Conservation (phyloP, 139 green algal species). For the Haematococcus lacustris region DNA sequence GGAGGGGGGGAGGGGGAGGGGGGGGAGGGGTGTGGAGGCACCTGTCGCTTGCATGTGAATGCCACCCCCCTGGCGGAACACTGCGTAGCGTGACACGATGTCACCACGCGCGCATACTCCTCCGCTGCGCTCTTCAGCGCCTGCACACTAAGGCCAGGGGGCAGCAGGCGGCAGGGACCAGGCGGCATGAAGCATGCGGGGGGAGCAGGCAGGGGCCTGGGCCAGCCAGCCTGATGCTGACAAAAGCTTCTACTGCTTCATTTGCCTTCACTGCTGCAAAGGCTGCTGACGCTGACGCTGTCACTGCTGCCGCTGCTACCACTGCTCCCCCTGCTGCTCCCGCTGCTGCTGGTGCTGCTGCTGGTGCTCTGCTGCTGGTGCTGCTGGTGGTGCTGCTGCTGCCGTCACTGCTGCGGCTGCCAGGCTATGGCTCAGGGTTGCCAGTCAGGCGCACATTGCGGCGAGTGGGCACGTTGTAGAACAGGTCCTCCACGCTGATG, state of each 20-base stretch:
- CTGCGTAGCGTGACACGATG: constrained; percentile 60
- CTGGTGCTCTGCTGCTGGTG: too few species aligned
- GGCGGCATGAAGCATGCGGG: not conserved
- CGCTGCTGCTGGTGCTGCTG: not conserved
- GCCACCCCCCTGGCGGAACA: constrained; percentile 32
- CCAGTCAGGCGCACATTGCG: constrained; percentile 47
- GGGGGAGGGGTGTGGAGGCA: too few species aligned
- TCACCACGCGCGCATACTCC: constrained; percentile 84
- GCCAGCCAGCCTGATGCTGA: not conserved
- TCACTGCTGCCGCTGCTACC: not conserved
- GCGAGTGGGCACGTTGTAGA: constrained; percentile 86
- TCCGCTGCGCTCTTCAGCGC: constrained; percentile 62
- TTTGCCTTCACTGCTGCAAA: not conserved
- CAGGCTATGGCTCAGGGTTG: too few species aligned
- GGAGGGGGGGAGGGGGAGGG: too few species aligned
- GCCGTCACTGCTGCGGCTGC: too few species aligned
- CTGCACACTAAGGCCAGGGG: too few species aligned
- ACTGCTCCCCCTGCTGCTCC: not conserved
- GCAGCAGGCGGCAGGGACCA: too few species aligned
- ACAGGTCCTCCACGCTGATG: constrained; percentile 90
- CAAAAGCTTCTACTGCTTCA: not conserved
- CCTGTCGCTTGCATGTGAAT: constrained; percentile 53
- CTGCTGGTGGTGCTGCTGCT: too few species aligned
- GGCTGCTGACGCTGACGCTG: too few species aligned
- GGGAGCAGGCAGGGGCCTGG: too few species aligned